These are phyloP conservation scores for Leishmania turanica DNA, from an alignment of 208 protist genomes.

Conservation along the genomic window DNA sequence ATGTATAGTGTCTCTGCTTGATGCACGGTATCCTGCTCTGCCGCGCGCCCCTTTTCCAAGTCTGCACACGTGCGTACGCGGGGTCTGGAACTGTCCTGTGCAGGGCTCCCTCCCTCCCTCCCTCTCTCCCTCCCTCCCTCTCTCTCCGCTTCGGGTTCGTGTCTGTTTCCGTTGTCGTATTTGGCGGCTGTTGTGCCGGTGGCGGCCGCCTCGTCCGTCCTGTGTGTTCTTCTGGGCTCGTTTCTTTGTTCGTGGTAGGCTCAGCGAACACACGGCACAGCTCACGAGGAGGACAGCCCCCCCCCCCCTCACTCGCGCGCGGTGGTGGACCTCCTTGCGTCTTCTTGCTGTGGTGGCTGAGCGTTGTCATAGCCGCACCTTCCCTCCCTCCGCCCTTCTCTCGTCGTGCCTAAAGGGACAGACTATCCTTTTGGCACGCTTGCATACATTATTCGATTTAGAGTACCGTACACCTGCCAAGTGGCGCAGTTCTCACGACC, in stretches of 20 bases:
- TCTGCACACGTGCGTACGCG: neutral
- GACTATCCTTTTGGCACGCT: neutral
- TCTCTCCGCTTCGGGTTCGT: neutral
- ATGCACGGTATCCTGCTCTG: neutral
- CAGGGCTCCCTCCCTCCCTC: neutral
- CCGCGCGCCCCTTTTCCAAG: neutral
- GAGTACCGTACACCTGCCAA: neutral
- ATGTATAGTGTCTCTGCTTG: neutral
- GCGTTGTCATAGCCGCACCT: neutral
- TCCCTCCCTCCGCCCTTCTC: neutral
- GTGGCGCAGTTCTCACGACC: neutral
- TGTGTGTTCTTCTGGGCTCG: neutral
- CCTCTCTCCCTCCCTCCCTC: no score
- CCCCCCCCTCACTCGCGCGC: neutral
- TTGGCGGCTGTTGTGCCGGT: neutral
- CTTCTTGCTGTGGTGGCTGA: neutral
- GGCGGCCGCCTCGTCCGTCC: neutral
- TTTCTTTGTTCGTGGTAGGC: neutral
- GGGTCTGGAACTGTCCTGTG: neutral
- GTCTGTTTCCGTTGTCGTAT: neutral
- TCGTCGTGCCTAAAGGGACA: neutral
- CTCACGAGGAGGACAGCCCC: neutral
- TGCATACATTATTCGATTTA: neutral
- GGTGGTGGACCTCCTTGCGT: neutral
- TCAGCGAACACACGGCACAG: neutral